A percentile compares a stretch with the other conserved stretches of the same genome.
Conservation (phyloP, 495 filamentous ascomycete genomes). For the Penicillium bialowiezense region DNA sequence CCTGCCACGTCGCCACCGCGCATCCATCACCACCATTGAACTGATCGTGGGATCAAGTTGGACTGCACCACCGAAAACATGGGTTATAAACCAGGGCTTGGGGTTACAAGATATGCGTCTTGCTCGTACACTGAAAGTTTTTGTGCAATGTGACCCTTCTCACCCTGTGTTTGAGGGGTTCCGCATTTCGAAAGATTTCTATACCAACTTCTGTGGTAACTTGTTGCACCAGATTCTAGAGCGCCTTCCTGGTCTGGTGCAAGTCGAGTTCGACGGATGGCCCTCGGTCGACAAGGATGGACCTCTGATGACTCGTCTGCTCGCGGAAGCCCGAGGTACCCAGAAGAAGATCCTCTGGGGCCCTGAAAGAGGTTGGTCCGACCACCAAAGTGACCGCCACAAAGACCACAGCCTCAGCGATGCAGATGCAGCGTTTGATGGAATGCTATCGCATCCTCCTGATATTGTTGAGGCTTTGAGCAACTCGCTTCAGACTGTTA, state of each 20-base stretch:
- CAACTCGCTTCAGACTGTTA: slow-evolving; percentile 14
- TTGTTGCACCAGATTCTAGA: slow-evolving; percentile 59
- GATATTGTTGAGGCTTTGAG: slow-evolving; percentile 15
- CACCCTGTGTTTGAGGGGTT: slow-evolving; percentile 72
- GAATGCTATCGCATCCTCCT: slow-evolving; percentile 8
- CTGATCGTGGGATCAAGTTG: slow-evolving; percentile 79
- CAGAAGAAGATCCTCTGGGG: slow-evolving; percentile 65
- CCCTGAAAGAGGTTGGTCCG: slow-evolving; percentile 63
- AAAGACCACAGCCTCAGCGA: slow-evolving; percentile 8
- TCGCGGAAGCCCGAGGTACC: slow-evolving; percentile 49
- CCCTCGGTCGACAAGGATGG: slow-evolving; percentile 66
- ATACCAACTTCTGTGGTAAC: slow-evolving; percentile 64
- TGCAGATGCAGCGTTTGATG: slow-evolving; percentile 17
- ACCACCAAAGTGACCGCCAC: slow-evolving; percentile 22
- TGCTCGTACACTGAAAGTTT: slow-evolving; percentile 65
- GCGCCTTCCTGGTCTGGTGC: slow-evolving; percentile 55
- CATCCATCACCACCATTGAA: slow-evolving; percentile 65
- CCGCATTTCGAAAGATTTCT: slow-evolving; percentile 64
- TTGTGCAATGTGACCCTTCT: slow-evolving; percentile 76
- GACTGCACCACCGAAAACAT: slow-evolving; percentile 68
- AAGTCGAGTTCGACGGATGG: slow-evolving; percentile 75
- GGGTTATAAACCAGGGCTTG: slow-evolving; percentile 64
- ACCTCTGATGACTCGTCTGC: slow-evolving; percentile 65
- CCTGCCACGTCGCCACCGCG: slow-evolving; percentile 59
- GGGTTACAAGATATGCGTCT: slow-evolving; percentile 63